phyloP scores from a whole-genome alignment of 2,329 filamentous ascomycete species.

The Diaporthe humulicola region DNA sequence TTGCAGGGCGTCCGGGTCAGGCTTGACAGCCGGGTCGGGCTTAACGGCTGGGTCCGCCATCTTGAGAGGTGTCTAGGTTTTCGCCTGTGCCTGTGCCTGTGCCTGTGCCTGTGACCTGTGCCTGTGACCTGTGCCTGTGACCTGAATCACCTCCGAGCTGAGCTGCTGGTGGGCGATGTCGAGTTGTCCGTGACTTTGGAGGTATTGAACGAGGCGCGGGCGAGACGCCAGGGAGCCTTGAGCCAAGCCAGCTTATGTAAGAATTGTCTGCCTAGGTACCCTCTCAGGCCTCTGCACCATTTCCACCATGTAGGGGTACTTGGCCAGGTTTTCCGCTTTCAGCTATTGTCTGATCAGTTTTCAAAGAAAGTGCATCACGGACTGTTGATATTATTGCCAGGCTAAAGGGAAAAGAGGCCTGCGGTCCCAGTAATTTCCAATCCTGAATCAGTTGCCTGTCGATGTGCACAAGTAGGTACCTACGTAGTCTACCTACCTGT shows the following conservation, averaged over 20 bases:
- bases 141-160: background rate
- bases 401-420: no score
- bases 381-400: background rate
- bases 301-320: background rate
- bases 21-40: constrained; percentile 60
- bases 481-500: no score
- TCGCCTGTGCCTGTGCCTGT: background rate
- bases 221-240: background rate
- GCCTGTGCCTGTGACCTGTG: background rate
- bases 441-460: no score
- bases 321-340: constrained; percentile 10
- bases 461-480: no score
- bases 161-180: background rate
- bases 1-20: constrained; percentile 55
- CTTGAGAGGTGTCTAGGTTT: background rate
- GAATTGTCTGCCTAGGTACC: background rate
- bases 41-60: constrained; percentile 53
- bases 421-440: background rate
- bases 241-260: background rate
- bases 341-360: background rate
- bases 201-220: background rate
- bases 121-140: constrained; percentile 2
- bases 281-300: background rate
- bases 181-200: background rate
- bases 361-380: background rate